phyloP scores from a whole-genome alignment of 768 basidiomycete species.

The Boletellus ananas region DNA sequence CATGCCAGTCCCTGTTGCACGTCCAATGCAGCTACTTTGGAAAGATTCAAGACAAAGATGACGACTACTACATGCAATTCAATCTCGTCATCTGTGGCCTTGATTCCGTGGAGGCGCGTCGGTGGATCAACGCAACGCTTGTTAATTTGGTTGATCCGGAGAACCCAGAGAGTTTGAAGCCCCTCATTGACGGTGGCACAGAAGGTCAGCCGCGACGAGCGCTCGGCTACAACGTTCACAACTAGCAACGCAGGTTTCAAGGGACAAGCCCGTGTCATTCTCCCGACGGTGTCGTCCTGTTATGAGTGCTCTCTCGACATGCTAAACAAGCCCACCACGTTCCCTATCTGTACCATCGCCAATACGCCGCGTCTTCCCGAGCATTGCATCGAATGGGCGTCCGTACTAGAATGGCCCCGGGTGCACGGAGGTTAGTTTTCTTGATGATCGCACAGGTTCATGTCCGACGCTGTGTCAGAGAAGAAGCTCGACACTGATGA shows the following conservation, averaged over 20 bases:
- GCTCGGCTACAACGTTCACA: not conserved
- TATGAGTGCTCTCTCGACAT: slow-evolving; percentile 98
- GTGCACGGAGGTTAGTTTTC: slow-evolving; percentile 69
- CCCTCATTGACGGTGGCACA: slow-evolving; percentile 96
- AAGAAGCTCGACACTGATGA: slow-evolving; percentile 97
- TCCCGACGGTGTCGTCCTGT: slow-evolving; percentile 92
- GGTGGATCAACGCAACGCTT: slow-evolving; percentile 98
- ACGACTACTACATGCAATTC: slow-evolving; percentile 95
- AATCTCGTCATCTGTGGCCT: slow-evolving; percentile 96
- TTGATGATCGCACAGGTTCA: not conserved
- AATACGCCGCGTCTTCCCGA: slow-evolving; percentile 98
- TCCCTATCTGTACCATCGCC: slow-evolving; percentile 98
- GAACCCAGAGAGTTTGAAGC: slow-evolving; percentile 89
- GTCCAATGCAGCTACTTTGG: slow-evolving; percentile 71
- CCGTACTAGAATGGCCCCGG: slow-evolving; percentile 97
- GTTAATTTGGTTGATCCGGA: slow-evolving; percentile 94
- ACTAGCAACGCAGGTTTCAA: slow-evolving; percentile 72
- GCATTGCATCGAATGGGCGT: slow-evolving; percentile 99
- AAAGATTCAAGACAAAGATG: slow-evolving; percentile 97
- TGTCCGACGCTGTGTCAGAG: slow-evolving; percentile 38
- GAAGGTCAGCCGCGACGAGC: slow-evolving; percentile 58
- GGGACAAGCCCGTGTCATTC: slow-evolving; percentile 95
- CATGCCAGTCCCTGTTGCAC: slow-evolving; percentile 4
- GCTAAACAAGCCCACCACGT: slow-evolving; percentile 95
- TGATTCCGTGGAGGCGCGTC: slow-evolving; percentile 93